A percentile compares a stretch with the other conserved stretches of the same genome.
Conservation (phyloP, 768 basidiomycete genomes). For the Solioccasus polychromus region DNA sequence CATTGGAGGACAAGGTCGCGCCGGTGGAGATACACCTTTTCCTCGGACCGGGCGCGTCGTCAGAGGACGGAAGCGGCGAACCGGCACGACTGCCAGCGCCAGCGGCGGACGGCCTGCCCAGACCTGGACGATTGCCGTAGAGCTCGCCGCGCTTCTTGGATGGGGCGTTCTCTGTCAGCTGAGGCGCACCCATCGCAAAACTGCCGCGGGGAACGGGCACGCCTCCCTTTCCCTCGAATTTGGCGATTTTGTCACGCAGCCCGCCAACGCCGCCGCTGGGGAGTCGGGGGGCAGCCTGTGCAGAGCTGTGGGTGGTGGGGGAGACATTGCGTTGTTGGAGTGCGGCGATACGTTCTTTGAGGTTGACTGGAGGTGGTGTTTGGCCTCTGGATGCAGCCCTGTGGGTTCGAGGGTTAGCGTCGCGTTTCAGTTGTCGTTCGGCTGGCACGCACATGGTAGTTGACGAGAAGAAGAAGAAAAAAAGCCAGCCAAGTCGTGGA, state of each 20-base stretch:
- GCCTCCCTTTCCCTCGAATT: slow-evolving; percentile 76
- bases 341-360: slow-evolving; percentile 83
- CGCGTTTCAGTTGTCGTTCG: neutral
- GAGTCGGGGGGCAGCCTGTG: slow-evolving; percentile 29
- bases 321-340: slow-evolving; percentile 55
- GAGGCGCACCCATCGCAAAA: slow-evolving; percentile 67
- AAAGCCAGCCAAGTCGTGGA: slow-evolving; percentile 19
- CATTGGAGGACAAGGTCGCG: slow-evolving; percentile 14
- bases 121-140: slow-evolving; percentile 62
- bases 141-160: slow-evolving; percentile 59
- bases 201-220: slow-evolving; percentile 73
- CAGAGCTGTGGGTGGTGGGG: slow-evolving; percentile 31
- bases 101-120: slow-evolving; percentile 21
- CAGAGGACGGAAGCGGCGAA: slow-evolving; percentile 14
- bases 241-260: slow-evolving; percentile 70
- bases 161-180: slow-evolving; percentile 44
- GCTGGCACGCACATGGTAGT: slow-evolving; percentile 23
- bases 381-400: slow-evolving; percentile 29
- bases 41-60: slow-evolving; percentile 20
- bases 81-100: slow-evolving; percentile 16
- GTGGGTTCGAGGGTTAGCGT: slow-evolving; percentile 18
- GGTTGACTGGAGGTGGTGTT: slow-evolving; percentile 44
- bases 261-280: slow-evolving; percentile 29
- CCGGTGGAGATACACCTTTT: slow-evolving; percentile 32
- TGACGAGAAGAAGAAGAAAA: slow-evolving; percentile 20